Percentiles rank a stretch among this genome's conserved stretches.
These are phyloP conservation scores for Aphanomyces cochlioides DNA, from an alignment of 352 stramenopile species.

Conservation along the genomic window DNA sequence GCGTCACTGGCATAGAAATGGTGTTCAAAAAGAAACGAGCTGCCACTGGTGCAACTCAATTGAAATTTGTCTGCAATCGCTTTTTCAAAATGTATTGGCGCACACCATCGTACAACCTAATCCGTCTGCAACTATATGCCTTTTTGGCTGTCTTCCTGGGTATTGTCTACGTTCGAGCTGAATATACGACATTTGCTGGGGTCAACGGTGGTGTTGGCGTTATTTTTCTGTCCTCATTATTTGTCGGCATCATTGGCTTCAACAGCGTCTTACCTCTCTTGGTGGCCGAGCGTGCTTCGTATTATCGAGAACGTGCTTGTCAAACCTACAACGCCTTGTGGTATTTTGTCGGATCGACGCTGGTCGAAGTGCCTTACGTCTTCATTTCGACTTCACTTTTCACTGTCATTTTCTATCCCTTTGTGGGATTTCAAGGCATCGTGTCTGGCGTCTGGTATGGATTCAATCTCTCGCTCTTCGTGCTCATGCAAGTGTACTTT, in stretches of 20 bases:
- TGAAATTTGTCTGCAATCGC: constrained; percentile 29
- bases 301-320: constrained; percentile 83
- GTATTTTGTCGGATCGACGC: constrained; percentile 63
- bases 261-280: constrained; percentile 74
- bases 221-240: constrained; percentile 82
- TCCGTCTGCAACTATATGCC: constrained; percentile 62
- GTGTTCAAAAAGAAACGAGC: constrained; percentile 46
- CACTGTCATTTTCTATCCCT: constrained; percentile 48
- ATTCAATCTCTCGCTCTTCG: constrained; percentile 37
- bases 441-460: constrained; percentile 10
- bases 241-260: constrained; percentile 77
- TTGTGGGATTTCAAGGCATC: constrained; percentile 47
- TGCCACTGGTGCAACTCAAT: constrained; percentile 6
- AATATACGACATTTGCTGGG: constrained; percentile 52
- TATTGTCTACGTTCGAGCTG: constrained; percentile 51
- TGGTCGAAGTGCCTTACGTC: constrained; percentile 74
- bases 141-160: constrained; percentile 81
- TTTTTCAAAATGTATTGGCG: constrained; percentile 61
- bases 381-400: constrained; percentile 40
- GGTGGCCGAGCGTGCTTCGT: constrained; percentile 81
- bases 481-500: constrained; percentile 50
- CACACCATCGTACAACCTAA: constrained; percentile 84
- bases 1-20: constrained; percentile 8
- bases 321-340: constrained; percentile 79
- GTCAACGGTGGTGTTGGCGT: constrained; percentile 67